These are phyloP conservation scores for Coniferiporia weirii DNA, from an alignment of 1,284 basidiomycete genomes.

Conservation along the genomic window DNA sequence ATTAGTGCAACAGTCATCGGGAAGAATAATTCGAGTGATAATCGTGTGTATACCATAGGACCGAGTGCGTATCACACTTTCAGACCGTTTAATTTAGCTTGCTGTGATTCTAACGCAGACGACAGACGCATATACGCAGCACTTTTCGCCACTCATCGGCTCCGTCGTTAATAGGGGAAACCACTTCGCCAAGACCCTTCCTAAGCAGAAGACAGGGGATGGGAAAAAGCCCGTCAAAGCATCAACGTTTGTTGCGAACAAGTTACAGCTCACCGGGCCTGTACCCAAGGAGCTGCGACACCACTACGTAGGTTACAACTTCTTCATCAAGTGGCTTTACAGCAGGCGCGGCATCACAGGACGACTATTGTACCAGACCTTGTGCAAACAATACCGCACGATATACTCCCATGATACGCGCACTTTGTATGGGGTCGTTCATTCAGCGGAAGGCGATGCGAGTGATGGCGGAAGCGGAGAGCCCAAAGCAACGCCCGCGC, in stretches of 20 bases:
- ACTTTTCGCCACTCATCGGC: conserved; percentile 32
- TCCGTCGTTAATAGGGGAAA: conserved; percentile 22
- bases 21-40: conserved; percentile 28
- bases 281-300: conserved; percentile 39
- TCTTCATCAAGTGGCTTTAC: conserved; percentile 42
- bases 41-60: conserved; percentile 38
- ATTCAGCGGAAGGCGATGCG: conserved; percentile 12
- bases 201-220: conserved; percentile 11
- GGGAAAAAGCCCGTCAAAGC: conserved; percentile 17
- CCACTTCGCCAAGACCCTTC: conserved; percentile 12
- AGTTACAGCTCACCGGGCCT: conserved; percentile 41
- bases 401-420: conserved; percentile 39
- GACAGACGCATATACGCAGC: conserved; percentile 29
- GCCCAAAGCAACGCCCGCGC: too few relatives aligned
- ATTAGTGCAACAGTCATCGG: conserved; percentile 34
- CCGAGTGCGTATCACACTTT: conserved; percentile 25
- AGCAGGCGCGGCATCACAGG: conserved; percentile 34
- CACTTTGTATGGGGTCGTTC: conserved; percentile 34
- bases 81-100: neutral
- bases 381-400: conserved; percentile 39
- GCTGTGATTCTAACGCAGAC: neutral
- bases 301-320: conserved; percentile 41
- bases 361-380: conserved; percentile 32
- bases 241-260: conserved; percentile 40
- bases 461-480: neutral